Base-by-base conservation (phyloP, 768 basidiomycete species). In the Hirschioporus abietinus region DNA sequence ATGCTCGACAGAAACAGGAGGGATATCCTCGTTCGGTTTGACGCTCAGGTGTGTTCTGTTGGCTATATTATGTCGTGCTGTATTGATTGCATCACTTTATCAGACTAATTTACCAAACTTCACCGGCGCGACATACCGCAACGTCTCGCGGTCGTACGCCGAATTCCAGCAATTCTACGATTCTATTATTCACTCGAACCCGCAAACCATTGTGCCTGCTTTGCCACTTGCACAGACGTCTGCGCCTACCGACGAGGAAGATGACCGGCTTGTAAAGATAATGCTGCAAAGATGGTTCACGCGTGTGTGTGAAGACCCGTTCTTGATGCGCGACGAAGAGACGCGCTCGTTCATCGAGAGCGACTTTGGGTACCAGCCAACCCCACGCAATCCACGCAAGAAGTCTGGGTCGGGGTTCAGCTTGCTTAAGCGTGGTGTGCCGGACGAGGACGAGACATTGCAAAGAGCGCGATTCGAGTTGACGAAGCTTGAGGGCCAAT, bases 101-200 rank as follows among this genome's bases (percentile, higher is more conserved):
- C 76, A 98, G 96, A 97, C 96, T 58, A 99, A 98, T 75, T 81
- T 99, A 26, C 86, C 93, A 58, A 96, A 93, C 74, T 99, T 94
- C 76, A 91, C 88, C 25, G 91, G 92, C 23, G 88, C 87, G 26
- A 87, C 91, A 64, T 98, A 98, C 75, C 88, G 95, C 70, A 96
- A 97, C 75, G 90, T 98, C 67, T 96, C 95, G 59, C 88, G 97
- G 66, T 96, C 95, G 42, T 99, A 98, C 76, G 78, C 89, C 72
- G 97, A 99, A 76, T 98, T 97, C 76, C 91, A 94, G 75, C 87
- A 92, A 69, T 94, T 99, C 77, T 94, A 95, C 71, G 95, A 97
- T 62, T 85, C 95, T 62, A 84, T 96, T 71, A 85, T 95, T 34
- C 85, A 90, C 72, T 94, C 86, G 76, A 96, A 93, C 75, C 97